Percentiles rank a stretch among this genome's conserved stretches.
These are phyloP conservation scores for Picea glauca DNA, from an alignment of 75 land plant genomes.

Conservation along the genomic window DNA sequence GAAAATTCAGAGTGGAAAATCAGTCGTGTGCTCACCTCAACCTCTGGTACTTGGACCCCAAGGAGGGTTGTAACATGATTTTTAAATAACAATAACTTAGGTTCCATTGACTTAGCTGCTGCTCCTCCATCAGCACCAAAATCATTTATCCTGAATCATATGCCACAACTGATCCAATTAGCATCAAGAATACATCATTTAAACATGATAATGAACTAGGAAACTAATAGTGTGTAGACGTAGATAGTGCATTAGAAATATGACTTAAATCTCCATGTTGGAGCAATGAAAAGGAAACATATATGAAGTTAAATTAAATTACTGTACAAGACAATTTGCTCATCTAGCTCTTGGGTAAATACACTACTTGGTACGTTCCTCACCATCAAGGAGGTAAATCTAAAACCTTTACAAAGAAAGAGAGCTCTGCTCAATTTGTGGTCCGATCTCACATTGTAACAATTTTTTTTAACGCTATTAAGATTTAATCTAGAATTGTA, in stretches of 20 bases:
- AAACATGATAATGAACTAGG: not conserved
- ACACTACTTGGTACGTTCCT: too few species aligned
- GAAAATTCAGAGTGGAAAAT: not conserved
- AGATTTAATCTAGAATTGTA: too few species aligned
- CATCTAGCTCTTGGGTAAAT: not conserved
- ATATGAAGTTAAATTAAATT: not conserved
- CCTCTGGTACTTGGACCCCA: conserved; percentile 43
- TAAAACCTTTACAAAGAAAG: not conserved
- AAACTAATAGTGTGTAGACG: not conserved
- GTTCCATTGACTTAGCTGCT: conserved; percentile 39
- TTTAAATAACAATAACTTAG: conserved; percentile 44
- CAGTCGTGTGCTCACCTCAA: conserved; percentile 33
- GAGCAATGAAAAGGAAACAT: not conserved
- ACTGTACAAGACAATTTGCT: too few species aligned
- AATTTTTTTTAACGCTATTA: not conserved
- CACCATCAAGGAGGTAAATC: not conserved
- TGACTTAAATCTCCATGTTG: not conserved
- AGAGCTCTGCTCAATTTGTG: not conserved
- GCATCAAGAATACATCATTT: not conserved
- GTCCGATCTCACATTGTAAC: not conserved
- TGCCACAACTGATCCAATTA: not conserved
- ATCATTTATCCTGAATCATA: conserved; percentile 47
- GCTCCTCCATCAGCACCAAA: conserved; percentile 72
- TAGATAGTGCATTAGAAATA: not conserved
- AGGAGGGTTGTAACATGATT: conserved; percentile 28